A percentile compares a stretch with the other conserved stretches of the same genome.
Conservation (phyloP, 2,329 filamentous ascomycete species). For the Thelonectria olida region DNA sequence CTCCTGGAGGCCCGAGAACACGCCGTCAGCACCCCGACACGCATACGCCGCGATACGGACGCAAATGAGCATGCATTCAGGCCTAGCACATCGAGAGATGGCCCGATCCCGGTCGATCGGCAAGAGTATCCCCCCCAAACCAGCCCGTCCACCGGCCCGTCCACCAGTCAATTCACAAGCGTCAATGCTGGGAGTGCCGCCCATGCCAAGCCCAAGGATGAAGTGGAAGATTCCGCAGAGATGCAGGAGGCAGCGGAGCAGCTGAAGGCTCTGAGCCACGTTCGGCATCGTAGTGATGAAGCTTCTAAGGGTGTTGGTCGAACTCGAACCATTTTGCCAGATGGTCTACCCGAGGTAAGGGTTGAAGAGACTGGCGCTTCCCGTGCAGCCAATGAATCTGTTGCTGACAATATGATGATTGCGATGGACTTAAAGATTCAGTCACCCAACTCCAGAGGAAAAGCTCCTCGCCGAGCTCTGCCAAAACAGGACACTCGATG, state of each 20-base stretch:
- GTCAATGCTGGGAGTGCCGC: slow-evolving; percentile 18
- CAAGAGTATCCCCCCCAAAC: slow-evolving; percentile 38
- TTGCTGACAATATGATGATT: slow-evolving; percentile 35
- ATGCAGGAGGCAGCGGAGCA: slow-evolving; percentile 76
- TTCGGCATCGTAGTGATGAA: slow-evolving; percentile 64
- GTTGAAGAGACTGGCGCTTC: slow-evolving; percentile 30
- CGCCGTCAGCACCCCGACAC: slow-evolving; percentile 47
- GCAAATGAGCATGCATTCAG: slow-evolving; percentile 37
- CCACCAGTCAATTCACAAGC: slow-evolving; percentile 32
- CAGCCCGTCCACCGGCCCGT: slow-evolving; percentile 37
- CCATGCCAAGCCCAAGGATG: slow-evolving; percentile 45
- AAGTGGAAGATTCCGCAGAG: slow-evolving; percentile 69
- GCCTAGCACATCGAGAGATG: slow-evolving; percentile 36
- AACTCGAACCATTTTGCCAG: slow-evolving; percentile 51
- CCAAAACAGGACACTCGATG: slow-evolving; percentile 71
- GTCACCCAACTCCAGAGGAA: slow-evolving; percentile 47
- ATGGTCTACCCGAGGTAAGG: slow-evolving; percentile 46
- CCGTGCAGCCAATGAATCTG: slow-evolving; percentile 50
- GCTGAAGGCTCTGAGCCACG: slow-evolving; percentile 71
- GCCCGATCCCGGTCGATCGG: slow-evolving; percentile 33
- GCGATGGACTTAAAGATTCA: slow-evolving; percentile 34
- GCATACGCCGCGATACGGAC: slow-evolving; percentile 41
- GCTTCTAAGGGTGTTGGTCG: slow-evolving; percentile 38
- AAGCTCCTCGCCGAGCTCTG: slow-evolving; percentile 56
- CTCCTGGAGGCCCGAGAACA: slow-evolving; percentile 63